A percentile compares a stretch with the other conserved stretches of the same genome.
phyloP scores from a whole-genome alignment of 371 early-diverging fungal genomes.

The Quaeritorhiza haematococci region DNA sequence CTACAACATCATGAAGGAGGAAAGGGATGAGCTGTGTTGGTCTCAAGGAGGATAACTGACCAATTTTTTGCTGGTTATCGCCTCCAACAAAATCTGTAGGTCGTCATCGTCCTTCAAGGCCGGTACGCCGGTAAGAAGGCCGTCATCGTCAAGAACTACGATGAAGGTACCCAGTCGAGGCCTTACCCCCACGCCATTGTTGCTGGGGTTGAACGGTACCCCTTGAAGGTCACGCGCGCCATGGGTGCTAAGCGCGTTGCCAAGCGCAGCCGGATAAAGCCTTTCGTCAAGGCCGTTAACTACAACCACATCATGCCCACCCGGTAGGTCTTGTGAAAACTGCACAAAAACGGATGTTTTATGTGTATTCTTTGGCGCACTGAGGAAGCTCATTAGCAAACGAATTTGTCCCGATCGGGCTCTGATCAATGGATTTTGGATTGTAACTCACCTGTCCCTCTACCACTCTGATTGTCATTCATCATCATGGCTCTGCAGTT shows the following conservation, averaged over 20 bases:
- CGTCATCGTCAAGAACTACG: conserved; percentile 91
- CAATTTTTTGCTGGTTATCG: too few species aligned
- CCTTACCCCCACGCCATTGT: conserved; percentile 96
- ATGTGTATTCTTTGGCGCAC: conserved; percentile 6
- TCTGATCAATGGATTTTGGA: neutral
- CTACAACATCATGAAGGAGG: too few species aligned
- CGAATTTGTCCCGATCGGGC: neutral
- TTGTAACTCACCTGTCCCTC: neutral
- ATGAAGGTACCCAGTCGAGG: conserved; percentile 68
- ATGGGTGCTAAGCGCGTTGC: conserved; percentile 93
- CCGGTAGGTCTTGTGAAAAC: conserved; percentile 53
- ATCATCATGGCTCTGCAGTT: conserved; percentile 26
- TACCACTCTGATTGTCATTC: neutral
- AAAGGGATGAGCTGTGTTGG: too few species aligned
- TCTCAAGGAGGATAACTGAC: too few species aligned
- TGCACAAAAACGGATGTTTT: neutral
- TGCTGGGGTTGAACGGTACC: conserved; percentile 94
- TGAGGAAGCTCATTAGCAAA: neutral
- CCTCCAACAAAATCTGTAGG: conserved; percentile 44
- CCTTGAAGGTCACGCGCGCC: conserved; percentile 89
- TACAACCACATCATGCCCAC: conserved; percentile 99
- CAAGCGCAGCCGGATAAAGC: conserved; percentile 94
- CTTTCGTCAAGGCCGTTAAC: conserved; percentile 97
- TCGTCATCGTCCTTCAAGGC: conserved; percentile 94
- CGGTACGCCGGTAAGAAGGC: conserved; percentile 99